These are phyloP conservation scores for Camellia oleifera DNA, from an alignment of 179 eudicot species.

Conservation along the genomic window DNA sequence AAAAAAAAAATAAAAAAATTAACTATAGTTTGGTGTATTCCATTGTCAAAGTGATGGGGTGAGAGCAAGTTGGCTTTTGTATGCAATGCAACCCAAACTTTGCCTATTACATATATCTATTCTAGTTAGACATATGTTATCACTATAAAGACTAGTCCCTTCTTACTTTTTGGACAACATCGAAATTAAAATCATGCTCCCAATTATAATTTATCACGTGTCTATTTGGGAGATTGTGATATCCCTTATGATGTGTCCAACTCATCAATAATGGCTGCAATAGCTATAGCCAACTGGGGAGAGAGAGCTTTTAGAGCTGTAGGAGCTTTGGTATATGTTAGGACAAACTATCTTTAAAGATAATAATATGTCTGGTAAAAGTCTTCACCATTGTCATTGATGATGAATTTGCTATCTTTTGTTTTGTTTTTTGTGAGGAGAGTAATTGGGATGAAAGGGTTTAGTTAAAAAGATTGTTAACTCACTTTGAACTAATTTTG, in stretches of 20 bases:
- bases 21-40: neutral
- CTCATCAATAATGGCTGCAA: neutral
- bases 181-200: neutral
- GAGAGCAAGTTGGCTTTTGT: neutral
- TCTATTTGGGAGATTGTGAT: neutral
- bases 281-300: neutral
- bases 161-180: neutral
- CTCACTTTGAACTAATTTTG: too few relatives aligned
- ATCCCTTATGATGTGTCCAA: neutral
- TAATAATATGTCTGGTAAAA: neutral
- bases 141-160: neutral
- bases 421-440: too few relatives aligned
- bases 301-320: neutral
- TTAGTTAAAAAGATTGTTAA: too few relatives aligned
- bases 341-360: neutral
- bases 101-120: neutral
- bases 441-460: too few relatives aligned
- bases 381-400: neutral
- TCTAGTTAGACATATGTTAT: constrained; percentile 10
- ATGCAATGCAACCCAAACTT: neutral
- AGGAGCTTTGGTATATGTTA: neutral
- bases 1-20: too few relatives aligned
- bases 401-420: neutral
- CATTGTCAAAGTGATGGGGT: neutral
- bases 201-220: constrained; percentile 4